phyloP scores from a whole-genome alignment of 2,329 filamentous ascomycete species.

The Teratosphaeria zuluensis region DNA sequence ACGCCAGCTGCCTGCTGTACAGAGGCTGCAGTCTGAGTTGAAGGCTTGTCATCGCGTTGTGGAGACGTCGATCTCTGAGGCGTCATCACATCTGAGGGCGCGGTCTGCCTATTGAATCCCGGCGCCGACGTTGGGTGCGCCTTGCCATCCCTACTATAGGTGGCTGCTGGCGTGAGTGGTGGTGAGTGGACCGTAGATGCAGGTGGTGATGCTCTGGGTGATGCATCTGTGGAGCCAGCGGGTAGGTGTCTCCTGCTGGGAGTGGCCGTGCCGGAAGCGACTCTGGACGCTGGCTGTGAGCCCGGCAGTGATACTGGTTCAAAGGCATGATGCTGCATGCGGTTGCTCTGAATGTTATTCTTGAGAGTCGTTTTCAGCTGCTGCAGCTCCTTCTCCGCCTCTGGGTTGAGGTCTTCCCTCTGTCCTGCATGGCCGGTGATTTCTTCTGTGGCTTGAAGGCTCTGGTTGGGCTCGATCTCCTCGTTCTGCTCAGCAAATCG shows the following conservation, averaged over 20 bases:
- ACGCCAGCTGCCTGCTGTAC: slow-evolving; percentile 25
- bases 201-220: slow-evolving; percentile 57
- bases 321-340: slow-evolving; percentile 79
- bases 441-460: slow-evolving; percentile 18
- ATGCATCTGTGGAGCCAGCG: slow-evolving; percentile 48
- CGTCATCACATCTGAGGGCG: slow-evolving; percentile 48
- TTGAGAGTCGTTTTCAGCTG: slow-evolving; percentile 65
- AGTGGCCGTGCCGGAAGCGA: slow-evolving; percentile 43
- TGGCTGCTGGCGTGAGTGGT: slow-evolving; percentile 77
- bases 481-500: slow-evolving; percentile 63
- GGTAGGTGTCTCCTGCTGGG: slow-evolving; percentile 30
- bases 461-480: slow-evolving; percentile 51
- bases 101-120: slow-evolving; percentile 13
- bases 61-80: slow-evolving; percentile 44
- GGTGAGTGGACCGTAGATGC: slow-evolving; percentile 72
- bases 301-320: slow-evolving; percentile 83
- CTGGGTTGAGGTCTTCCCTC: slow-evolving; percentile 16
- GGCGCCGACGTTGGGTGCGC: slow-evolving; percentile 9
- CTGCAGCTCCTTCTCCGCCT: slow-evolving; percentile 47
- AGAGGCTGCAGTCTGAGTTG: slow-evolving; percentile 22
- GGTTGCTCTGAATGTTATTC: slow-evolving; percentile 67
- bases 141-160: slow-evolving; percentile 48
- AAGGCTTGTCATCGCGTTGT: slow-evolving; percentile 30
- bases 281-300: slow-evolving; percentile 74
- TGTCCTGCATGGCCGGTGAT: slow-evolving; percentile 12